Base-by-base conservation (phyloP, 345 rosid species). In the Melastoma malabathricum region DNA sequence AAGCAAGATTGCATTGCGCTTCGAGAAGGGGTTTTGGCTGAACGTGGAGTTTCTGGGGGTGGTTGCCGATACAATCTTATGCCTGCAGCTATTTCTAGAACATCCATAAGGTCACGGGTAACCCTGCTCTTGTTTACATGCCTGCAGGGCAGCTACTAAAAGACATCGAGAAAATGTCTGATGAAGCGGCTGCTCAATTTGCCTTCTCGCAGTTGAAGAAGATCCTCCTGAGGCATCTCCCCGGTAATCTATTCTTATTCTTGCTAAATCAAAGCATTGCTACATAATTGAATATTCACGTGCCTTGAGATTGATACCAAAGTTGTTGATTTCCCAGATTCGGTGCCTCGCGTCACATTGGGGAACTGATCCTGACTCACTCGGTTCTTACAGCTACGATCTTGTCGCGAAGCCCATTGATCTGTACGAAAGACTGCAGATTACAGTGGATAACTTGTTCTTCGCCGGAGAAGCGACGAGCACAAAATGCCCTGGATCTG, bases 381-480 rank as follows among this genome's bases (percentile, higher is more conserved):
- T 83, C 15, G 96, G 96, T 6, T 87, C 89, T 60, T 87, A 87
- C 51, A 76, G 89, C 0, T 87, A 81, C 4, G 96, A 87, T 49
- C 57, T 70, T n/a, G 89, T 84, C 15, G 96, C 94, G 48, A 81
- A 75, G 77, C 77, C 83, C 0, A 75, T 34, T 18, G 96, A 83
- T 71, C 16, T 76, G 7, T 87, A 83, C 6, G 76, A 77, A 5
- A 81, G 84, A 64, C 82, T 87, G 44, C 75, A 85, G 43, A 75
- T 74, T 46, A 85, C 89, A 0, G 54, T 84, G 10, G 89, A 83
- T 20, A 87, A 78, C 48, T 64, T 83, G 15, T 87, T 87, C 71
- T 87, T 87, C 6, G 94, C 85, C 60, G 96, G 96, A 59, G 96
- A 87, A 72, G 96, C 89, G 3, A 80, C 81, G 44, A 83, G 85